Conservation (phyloP, 2,329 filamentous ascomycete species). For the Monosporascus cannonballus region DNA sequence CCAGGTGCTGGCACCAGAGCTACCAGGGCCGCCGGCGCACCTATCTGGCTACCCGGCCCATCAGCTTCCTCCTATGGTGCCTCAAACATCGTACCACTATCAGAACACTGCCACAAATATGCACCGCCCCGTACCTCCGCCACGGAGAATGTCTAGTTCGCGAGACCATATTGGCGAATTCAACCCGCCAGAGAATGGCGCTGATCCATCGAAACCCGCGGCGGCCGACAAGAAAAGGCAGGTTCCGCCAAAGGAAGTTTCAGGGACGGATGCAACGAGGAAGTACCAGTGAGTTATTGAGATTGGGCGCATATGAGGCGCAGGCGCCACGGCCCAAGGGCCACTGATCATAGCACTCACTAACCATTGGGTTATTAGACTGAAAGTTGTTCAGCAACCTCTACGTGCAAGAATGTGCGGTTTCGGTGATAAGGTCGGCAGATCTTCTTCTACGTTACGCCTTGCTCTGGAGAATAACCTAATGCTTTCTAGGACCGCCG, state of each 20-base stretch:
- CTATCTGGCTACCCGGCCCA: neutral
- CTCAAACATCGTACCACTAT: slow-evolving; percentile 14
- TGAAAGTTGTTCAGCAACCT: slow-evolving; percentile 85
- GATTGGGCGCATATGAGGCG: neutral
- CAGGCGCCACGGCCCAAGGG: neutral
- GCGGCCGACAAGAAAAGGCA: slow-evolving; percentile 18
- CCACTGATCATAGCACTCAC: slow-evolving; percentile 6
- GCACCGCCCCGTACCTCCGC: slow-evolving; percentile 24
- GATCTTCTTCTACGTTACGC: slow-evolving; percentile 2
- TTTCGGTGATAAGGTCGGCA: slow-evolving; percentile 86
- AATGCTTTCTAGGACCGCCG: slow-evolving; percentile 65
- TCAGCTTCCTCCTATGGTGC: neutral
- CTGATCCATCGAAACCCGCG: slow-evolving; percentile 17
- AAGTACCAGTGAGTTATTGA: slow-evolving; percentile 21
- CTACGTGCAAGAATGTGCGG: slow-evolving; percentile 95
- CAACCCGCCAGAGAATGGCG: slow-evolving; percentile 19
- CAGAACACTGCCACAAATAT: slow-evolving; percentile 23
- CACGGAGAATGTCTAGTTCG: slow-evolving; percentile 20
- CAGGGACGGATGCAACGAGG: slow-evolving; percentile 20
- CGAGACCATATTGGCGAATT: slow-evolving; percentile 20
- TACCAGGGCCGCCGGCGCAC: neutral
- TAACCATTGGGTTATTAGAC: slow-evolving; percentile 34
- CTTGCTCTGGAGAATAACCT: slow-evolving; percentile 7
- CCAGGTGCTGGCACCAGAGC: neutral
- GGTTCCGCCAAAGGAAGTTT: slow-evolving; percentile 16